Evolutionary conservation across 2,329 filamentous ascomycete genomes (phyloP).

Genomic region (Colletotrichum limetticola): DNA sequence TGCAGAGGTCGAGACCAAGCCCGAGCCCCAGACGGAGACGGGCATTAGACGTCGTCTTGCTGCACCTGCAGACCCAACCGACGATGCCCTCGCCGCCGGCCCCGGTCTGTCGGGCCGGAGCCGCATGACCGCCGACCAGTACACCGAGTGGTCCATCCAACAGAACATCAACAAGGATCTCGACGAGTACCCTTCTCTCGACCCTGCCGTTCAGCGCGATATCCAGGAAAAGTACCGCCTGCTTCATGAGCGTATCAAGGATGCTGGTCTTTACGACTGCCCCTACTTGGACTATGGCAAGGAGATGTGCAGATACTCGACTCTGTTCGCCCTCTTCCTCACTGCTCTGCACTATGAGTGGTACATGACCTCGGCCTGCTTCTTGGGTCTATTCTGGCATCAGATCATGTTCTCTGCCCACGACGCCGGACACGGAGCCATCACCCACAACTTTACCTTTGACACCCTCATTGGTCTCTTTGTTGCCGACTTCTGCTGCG

Average conservation of each 20-base stretch:
- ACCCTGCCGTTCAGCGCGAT: slow-evolving; percentile 62
- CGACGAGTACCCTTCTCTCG: slow-evolving; percentile 61
- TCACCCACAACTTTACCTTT: slow-evolving; percentile 66
- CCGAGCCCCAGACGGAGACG: slow-evolving; percentile 1
- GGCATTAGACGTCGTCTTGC: slow-evolving; percentile 29
- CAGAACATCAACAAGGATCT: slow-evolving; percentile 48
- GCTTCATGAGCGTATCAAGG: slow-evolving; percentile 65
- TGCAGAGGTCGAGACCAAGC: slow-evolving; percentile 21
- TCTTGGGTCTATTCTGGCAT: slow-evolving; percentile 74
- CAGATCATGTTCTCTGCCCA: slow-evolving; percentile 77
- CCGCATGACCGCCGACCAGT: slow-evolving; percentile 40
- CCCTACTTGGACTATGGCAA: slow-evolving; percentile 67
- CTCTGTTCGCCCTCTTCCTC: slow-evolving; percentile 61
- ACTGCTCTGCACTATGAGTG: slow-evolving; percentile 58
- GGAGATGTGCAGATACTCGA: slow-evolving; percentile 64
- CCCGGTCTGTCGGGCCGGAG: slow-evolving; percentile 19
- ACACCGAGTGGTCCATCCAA: slow-evolving; percentile 49
- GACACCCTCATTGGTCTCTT: slow-evolving; percentile 72
- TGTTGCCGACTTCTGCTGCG: slow-evolving; percentile 73
- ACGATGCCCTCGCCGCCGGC: neutral
- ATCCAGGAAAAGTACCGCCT: slow-evolving; percentile 66
- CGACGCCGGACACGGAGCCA: slow-evolving; percentile 72
- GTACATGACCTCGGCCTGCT: slow-evolving; percentile 67
- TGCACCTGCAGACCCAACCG: neutral
- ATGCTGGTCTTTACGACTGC: slow-evolving; percentile 68